These are phyloP conservation scores for Trametes pubescens DNA, from an alignment of 1,284 basidiomycete species.

Conservation along the genomic window DNA sequence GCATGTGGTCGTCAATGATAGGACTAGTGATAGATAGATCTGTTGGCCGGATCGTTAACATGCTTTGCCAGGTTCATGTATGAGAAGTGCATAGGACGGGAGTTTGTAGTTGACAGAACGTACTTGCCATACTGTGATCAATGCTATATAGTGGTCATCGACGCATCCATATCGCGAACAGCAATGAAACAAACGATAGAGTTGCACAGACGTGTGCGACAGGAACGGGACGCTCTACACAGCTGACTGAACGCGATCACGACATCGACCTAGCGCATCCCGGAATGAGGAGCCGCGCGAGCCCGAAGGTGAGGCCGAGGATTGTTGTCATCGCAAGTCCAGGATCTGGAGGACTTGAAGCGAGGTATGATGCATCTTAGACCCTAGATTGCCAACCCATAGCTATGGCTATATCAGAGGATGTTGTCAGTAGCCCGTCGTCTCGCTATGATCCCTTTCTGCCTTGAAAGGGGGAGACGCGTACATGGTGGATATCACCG, in stretches of 20 bases:
- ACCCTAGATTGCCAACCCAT: no score
- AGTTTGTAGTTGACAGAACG: neutral
- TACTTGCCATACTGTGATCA: neutral
- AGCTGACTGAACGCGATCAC: neutral
- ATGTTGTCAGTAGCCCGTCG: no score
- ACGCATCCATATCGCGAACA: neutral
- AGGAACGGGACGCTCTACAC: neutral
- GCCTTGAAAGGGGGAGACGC: no score
- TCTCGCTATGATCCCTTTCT: no score
- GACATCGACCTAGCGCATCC: neutral
- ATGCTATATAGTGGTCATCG: neutral
- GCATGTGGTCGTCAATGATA: neutral
- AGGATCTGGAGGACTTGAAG: no score
- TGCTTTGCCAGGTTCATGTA: neutral
- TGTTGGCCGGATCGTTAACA: slow-evolving; percentile 1
- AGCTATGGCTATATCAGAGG: no score
- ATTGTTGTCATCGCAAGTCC: no score
- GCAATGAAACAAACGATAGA: neutral
- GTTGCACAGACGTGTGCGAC: neutral
- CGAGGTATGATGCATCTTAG: no score
- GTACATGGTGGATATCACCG: no score
- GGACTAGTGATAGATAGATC: neutral
- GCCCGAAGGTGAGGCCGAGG: neutral
- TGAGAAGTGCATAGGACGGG: neutral
- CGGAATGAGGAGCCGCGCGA: no score